Percentiles rank a stretch among this genome's conserved stretches.
phyloP scores from a whole-genome alignment of 2,329 filamentous ascomycete genomes.

The Venturia pyrina region DNA sequence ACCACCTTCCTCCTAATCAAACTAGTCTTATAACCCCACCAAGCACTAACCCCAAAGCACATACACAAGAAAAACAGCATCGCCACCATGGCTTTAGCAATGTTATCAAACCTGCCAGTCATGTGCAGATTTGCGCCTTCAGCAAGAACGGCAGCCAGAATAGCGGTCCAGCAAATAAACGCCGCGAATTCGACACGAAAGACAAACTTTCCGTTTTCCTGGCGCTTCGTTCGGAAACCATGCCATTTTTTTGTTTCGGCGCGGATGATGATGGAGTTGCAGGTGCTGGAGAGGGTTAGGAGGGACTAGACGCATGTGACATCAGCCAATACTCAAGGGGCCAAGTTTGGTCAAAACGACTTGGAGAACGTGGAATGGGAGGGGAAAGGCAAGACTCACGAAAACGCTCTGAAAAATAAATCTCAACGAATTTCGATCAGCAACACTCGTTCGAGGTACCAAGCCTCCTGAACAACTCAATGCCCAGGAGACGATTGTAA shows the following conservation, averaged over 20 bases:
- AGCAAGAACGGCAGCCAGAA: neutral
- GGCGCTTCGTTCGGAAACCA: neutral
- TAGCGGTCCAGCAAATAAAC: neutral
- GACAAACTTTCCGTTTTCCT: conserved; percentile 3
- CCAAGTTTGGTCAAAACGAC: too few species aligned
- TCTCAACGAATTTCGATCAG: neutral
- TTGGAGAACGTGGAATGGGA: too few species aligned
- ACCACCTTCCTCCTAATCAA: neutral
- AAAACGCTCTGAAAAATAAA: neutral
- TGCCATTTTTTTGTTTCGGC: conserved; percentile 4
- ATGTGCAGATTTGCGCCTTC: neutral
- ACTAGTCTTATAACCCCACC: neutral
- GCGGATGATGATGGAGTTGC: neutral
- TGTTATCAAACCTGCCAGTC: neutral
- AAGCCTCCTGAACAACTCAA: neutral
- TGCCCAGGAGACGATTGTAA: neutral
- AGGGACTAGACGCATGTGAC: neutral
- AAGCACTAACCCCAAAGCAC: neutral
- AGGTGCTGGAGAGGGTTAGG: neutral
- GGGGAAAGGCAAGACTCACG: neutral
- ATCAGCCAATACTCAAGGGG: too few species aligned
- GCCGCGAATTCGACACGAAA: neutral
- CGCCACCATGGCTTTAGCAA: conserved; percentile 2
- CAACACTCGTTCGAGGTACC: neutral
- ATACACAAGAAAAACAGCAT: conserved; percentile 4